Conservation (phyloP, 192 early-diverging fungal species). For the Coemansia sp. region DNA sequence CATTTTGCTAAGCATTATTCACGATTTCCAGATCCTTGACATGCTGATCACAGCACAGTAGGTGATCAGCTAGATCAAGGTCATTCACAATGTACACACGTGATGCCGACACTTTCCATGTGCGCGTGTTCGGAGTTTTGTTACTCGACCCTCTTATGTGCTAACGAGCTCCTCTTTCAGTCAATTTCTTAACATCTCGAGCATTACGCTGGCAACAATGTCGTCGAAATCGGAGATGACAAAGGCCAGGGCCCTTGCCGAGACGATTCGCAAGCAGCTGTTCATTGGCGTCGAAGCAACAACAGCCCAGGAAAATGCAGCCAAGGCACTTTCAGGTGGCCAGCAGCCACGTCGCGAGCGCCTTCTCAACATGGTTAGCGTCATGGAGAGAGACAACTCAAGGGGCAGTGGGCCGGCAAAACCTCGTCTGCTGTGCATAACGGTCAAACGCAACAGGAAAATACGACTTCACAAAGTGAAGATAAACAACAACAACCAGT, state of each 20-base stretch:
- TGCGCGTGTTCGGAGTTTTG: no score
- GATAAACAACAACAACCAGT: conserved; percentile 34
- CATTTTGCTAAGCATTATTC: no score
- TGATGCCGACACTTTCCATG: no score
- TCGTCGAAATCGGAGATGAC: conserved; percentile 38
- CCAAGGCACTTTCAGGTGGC: conserved; percentile 29
- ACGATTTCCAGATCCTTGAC: no score
- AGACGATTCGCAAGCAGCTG: conserved; percentile 33
- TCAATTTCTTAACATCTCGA: not conserved
- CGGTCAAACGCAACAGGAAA: conserved; percentile 50
- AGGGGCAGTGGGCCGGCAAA: conserved; percentile 35
- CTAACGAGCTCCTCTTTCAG: not conserved
- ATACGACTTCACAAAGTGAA: conserved; percentile 50
- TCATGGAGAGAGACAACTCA: conserved; percentile 49
- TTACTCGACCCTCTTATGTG: no score
- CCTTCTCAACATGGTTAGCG: conserved; percentile 42
- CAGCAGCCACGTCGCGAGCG: conserved; percentile 50
- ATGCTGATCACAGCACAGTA: no score
- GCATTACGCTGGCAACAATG: conserved; percentile 8
- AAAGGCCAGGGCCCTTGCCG: conserved; percentile 44
- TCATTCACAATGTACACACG: no score
- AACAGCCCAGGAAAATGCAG: conserved; percentile 30
- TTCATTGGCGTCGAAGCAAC: conserved; percentile 51
- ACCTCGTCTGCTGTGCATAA: conserved; percentile 45
- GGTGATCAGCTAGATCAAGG: no score